Base-by-base conservation (phyloP, 176 grass and related monocot genomes). In the Avena insularis region DNA sequence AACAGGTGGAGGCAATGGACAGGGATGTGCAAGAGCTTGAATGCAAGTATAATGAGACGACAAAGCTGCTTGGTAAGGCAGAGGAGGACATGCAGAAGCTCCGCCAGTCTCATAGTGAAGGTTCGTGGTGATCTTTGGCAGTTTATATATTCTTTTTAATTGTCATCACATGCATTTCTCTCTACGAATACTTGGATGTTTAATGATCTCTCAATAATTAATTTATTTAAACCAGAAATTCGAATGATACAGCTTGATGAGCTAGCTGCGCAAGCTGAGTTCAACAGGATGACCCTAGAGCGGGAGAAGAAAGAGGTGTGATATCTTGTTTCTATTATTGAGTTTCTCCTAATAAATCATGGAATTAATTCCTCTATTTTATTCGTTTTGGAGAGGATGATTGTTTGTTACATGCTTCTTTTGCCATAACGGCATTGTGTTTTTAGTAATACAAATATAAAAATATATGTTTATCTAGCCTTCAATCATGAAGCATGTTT, bases 191-290 rank as follows among this genome's bases (percentile, higher is more conserved):
- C 61, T 64, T 64, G 23, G 23, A 64, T 64, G 23, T 29, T 66
- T 54, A 54, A 66, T 33, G 27, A 20, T 66, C 5, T 66, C 4
- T 66, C 33, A 66, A 66, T 14, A 33, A 25, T 13, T 33, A 86
- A 2, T 20, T 56, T 33, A 66, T 51, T 29, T 55, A 78, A 81
- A 68, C 66, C 89, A 97, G 95, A 97, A 87, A 97, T 97, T 65
- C 83, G 55, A 33, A 93, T 93, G 91, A 97, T 97, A 59, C 45
- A 89, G 68, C 82, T 85, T 67, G 68, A 89, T 67, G 88, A 81
- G 12, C 77, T 81, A 84, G 87, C 54, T 84, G 87, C 64, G 40
- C 79, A 54, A 79, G 79, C 64, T 45, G 87, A 79, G 51, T 79
- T 61, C 71, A 75, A 89, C 65, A 72, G 81, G 79, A 84, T 75